These are phyloP conservation scores for Beauveria caledonica DNA, from an alignment of 2,329 filamentous ascomycete species.

Conservation along the genomic window DNA sequence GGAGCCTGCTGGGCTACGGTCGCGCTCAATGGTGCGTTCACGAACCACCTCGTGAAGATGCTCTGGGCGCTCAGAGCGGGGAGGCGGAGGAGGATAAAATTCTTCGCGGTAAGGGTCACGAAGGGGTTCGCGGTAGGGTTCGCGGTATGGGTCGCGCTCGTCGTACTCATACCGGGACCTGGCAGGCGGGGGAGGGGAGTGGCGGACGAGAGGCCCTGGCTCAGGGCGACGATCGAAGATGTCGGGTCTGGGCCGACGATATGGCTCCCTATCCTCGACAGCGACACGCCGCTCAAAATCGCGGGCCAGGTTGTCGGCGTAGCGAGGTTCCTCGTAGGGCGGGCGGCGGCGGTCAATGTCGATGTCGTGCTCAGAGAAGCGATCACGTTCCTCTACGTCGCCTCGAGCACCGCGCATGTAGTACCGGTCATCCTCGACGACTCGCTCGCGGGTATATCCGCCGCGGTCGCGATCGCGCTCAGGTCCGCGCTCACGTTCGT, in stretches of 20 bases:
- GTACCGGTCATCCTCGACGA: slow-evolving; percentile 46
- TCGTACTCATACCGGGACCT: slow-evolving; percentile 33
- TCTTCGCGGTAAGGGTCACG: slow-evolving; percentile 30
- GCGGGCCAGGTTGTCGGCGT: slow-evolving; percentile 18
- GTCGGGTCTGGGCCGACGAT: slow-evolving; percentile 61
- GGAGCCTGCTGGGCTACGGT: slow-evolving; percentile 31
- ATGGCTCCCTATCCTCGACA: slow-evolving; percentile 42
- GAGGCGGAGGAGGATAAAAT: slow-evolving; percentile 59
- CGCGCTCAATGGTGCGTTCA: slow-evolving; percentile 34
- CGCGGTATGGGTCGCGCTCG: slow-evolving; percentile 50
- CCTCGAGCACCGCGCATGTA: slow-evolving; percentile 28
- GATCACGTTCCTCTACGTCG: slow-evolving; percentile 38
- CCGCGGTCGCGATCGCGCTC: slow-evolving; percentile 38
- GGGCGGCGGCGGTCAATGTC: slow-evolving; percentile 29
- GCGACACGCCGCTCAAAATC: slow-evolving; percentile 48
- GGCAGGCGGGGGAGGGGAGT: background rate
- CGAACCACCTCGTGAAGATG: slow-evolving; percentile 54
- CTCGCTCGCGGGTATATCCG: slow-evolving; percentile 25
- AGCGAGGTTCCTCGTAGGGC: slow-evolving; percentile 46
- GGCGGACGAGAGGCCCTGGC: slow-evolving; percentile 33
- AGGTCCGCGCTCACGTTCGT: slow-evolving; percentile 15
- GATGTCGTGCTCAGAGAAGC: slow-evolving; percentile 35
- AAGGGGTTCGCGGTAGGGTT: slow-evolving; percentile 34
- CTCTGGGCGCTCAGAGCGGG: slow-evolving; percentile 51
- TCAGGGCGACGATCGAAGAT: slow-evolving; percentile 75